Percentiles rank a stretch among this genome's conserved stretches.
Conservation (phyloP, 768 basidiomycete species). For the Boletus sp. region DNA sequence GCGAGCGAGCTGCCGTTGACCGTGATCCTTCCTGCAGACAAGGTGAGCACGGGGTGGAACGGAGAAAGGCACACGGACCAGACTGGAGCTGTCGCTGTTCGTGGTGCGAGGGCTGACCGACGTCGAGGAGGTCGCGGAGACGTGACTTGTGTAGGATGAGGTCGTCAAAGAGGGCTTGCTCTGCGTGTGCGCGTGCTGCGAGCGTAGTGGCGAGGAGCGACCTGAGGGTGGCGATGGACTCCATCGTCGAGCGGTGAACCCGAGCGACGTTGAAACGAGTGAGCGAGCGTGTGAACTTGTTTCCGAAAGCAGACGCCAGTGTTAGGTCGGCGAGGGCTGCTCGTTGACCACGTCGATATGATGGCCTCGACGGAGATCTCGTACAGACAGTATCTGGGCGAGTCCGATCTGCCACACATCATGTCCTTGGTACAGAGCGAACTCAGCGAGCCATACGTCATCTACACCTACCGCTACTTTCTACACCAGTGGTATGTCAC, state of each 20-base stretch:
- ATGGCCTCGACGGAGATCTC: conserved; percentile 38
- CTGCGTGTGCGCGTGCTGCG: conserved; percentile 48
- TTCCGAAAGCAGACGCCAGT: no score
- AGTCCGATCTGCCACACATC: conserved; percentile 76
- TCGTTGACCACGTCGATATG: background rate
- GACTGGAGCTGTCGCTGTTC: conserved; percentile 75
- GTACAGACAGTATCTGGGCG: conserved; percentile 75
- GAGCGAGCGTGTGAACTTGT: background rate
- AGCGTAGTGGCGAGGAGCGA: conserved; percentile 50
- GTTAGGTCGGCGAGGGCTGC: no score
- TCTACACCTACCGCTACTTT: conserved; percentile 97
- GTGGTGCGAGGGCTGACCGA: conserved; percentile 56
- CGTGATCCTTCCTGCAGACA: conserved; percentile 57
- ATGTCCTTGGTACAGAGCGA: conserved; percentile 89
- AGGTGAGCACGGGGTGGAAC: background rate
- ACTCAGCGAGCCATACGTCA: conserved; percentile 93
- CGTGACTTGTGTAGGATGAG: conserved; percentile 64
- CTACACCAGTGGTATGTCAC: conserved; percentile 85
- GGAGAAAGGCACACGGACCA: conserved; percentile 37
- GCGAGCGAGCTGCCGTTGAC: conserved; percentile 66
- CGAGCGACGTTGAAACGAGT: no score
- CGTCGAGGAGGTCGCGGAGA: conserved; percentile 63
- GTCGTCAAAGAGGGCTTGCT: conserved; percentile 76
- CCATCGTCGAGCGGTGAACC: conserved; percentile 39
- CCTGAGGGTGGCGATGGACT: conserved; percentile 57